Evolutionary conservation across 1,284 basidiomycete species (phyloP).

Genomic region (Moniliella sp.): DNA sequence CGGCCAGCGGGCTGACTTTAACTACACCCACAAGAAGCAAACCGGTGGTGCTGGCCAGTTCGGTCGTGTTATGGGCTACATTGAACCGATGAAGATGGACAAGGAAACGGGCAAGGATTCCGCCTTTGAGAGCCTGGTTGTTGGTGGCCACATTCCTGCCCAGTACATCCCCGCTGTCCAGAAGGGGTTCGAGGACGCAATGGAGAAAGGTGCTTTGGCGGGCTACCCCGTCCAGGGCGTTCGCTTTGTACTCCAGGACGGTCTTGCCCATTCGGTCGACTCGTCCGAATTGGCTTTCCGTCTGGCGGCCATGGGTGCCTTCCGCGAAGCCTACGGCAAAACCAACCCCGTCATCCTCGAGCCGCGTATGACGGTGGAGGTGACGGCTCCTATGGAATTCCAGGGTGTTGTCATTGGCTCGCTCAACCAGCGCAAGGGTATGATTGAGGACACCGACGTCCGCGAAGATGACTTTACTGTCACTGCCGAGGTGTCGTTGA

Average conservation of each 20-base stretch:
- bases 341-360: conserved; percentile 68
- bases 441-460: conserved; percentile 85
- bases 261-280: conserved; percentile 80
- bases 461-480: conserved; percentile 90
- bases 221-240: conserved; percentile 73
- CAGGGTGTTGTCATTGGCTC: conserved; percentile 90
- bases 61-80: conserved; percentile 64
- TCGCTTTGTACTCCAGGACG: conserved; percentile 73
- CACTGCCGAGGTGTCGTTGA: conserved; percentile 72
- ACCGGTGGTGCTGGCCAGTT: conserved; percentile 92
- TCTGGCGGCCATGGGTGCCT: conserved; percentile 67
- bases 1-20: conserved; percentile 57
- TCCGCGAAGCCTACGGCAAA: conserved; percentile 66
- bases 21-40: conserved; percentile 95
- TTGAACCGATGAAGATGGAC: conserved; percentile 72
- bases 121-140: conserved; percentile 67
- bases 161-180: conserved; percentile 86
- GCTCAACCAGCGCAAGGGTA: conserved; percentile 75
- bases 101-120: conserved; percentile 62
- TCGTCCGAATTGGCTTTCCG: conserved; percentile 91
- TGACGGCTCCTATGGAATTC: conserved; percentile 85
- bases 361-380: conserved; percentile 94
- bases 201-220: conserved; percentile 71
- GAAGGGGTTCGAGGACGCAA: conserved; percentile 85
- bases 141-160: conserved; percentile 75